These are phyloP conservation scores for Lentinula edodes DNA, from an alignment of 768 basidiomycete species.

Conservation along the genomic window DNA sequence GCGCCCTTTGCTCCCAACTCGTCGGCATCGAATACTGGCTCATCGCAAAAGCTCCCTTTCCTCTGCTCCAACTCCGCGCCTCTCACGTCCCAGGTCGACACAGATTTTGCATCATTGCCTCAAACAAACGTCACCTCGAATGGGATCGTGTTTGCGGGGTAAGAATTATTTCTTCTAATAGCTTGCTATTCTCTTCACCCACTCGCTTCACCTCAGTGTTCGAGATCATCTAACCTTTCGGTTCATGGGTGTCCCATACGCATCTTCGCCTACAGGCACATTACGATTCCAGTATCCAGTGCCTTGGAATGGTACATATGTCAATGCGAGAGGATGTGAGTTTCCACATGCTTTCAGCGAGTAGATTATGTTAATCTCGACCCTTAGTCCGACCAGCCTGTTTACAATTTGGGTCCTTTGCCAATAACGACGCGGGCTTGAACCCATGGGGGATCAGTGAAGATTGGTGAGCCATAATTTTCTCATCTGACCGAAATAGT, in stretches of 20 bases:
- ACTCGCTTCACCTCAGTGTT: slow-evolving; percentile 16
- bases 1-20: background rate
- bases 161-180: background rate
- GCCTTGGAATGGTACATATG: slow-evolving; percentile 16
- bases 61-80: slow-evolving; percentile 15
- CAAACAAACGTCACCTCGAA: slow-evolving; percentile 7
- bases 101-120: slow-evolving; percentile 11
- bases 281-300: slow-evolving; percentile 31
- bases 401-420: slow-evolving; percentile 12
- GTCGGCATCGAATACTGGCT: background rate
- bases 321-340: slow-evolving; percentile 24
- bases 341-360: slow-evolving; percentile 12
- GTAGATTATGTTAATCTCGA: background rate
- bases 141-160: slow-evolving; percentile 11
- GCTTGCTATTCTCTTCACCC: background rate
- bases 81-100: slow-evolving; percentile 12
- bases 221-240: slow-evolving; percentile 35
- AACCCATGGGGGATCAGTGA: slow-evolving; percentile 16
- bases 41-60: slow-evolving; percentile 7
- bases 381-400: slow-evolving; percentile 12
- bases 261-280: slow-evolving; percentile 22
- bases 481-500: background rate
- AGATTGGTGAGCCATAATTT: slow-evolving; percentile 10
- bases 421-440: slow-evolving; percentile 11
- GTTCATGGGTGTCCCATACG: slow-evolving; percentile 38